Percentiles rank a stretch among this genome's conserved stretches.
Conservation (phyloP, 148 eudicot species). For the Chenopodium suecicum region DNA sequence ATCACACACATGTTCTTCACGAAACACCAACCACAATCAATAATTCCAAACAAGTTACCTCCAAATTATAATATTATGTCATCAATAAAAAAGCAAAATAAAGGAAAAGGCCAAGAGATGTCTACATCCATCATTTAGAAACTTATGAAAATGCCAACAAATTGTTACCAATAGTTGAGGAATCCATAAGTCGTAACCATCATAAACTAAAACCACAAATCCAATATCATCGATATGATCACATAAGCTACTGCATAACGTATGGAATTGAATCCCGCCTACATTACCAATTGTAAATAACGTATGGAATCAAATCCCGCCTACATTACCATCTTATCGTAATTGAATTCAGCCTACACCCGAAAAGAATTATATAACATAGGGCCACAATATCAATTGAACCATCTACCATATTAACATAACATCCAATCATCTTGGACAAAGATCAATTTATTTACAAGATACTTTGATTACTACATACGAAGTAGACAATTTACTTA, state of each 20-base stretch:
- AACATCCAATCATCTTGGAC: not conserved
- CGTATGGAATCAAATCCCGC: too few relatives aligned
- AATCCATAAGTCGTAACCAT: not conserved
- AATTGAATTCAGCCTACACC: too few relatives aligned
- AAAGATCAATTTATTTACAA: conserved; percentile 20
- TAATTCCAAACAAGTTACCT: conserved; percentile 19
- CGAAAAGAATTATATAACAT: not conserved
- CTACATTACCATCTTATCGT: too few relatives aligned
- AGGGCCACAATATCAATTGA: not conserved
- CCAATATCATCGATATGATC: not conserved
- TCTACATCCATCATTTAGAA: not conserved
- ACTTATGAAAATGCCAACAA: not conserved
- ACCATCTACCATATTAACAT: not conserved
- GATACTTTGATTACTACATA: not conserved
- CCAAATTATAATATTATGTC: not conserved
- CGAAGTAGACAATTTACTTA: conserved; percentile 19
- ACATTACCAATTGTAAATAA: too few relatives aligned
- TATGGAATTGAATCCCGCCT: too few relatives aligned
- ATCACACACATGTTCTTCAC: conserved; percentile 3
- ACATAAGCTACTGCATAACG: too few relatives aligned
- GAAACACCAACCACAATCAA: conserved; percentile 12
- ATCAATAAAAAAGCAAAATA: not conserved
- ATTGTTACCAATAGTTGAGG: not conserved
- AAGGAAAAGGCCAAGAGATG: not conserved
- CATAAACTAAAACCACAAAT: conserved; percentile 1